Evolutionary conservation across 352 stramenopile genomes (phyloP).

Genomic region (Saprolegnia diclina): DNA sequence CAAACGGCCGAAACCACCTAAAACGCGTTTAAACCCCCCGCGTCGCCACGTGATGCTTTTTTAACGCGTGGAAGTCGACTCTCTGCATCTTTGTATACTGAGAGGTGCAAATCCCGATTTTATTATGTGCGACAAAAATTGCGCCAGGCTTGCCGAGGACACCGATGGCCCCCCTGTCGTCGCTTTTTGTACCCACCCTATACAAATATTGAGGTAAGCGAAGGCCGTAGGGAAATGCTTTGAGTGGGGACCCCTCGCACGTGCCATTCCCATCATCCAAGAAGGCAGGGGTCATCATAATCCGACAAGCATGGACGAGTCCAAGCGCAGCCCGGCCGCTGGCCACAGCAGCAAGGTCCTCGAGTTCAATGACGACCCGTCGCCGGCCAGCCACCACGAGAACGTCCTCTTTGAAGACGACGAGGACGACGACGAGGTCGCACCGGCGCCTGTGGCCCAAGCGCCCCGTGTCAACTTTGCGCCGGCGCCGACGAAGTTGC

Average conservation of each 20-base stretch:
- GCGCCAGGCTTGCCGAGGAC: too few relatives aligned
- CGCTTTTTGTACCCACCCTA: too few relatives aligned
- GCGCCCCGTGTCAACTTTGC: neutral
- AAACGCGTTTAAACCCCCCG: neutral
- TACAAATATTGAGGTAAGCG: too few relatives aligned
- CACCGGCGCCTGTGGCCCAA: neutral
- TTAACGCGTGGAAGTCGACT: neutral
- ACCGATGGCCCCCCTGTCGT: too few relatives aligned
- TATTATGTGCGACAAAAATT: neutral
- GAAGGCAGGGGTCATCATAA: neutral
- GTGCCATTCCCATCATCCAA: neutral
- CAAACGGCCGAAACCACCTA: neutral
- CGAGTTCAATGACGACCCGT: neutral
- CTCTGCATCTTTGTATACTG: neutral
- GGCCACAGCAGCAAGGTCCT: neutral
- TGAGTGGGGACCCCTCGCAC: too few relatives aligned
- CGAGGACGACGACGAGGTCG: slow-evolving; percentile 1
- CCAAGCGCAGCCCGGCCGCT: neutral
- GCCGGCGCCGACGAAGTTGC: neutral
- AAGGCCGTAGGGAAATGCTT: too few relatives aligned
- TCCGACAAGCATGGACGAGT: neutral
- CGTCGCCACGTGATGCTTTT: too few relatives aligned
- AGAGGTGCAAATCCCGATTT: neutral
- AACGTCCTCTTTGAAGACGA: neutral
- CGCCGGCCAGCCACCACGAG: neutral